A percentile compares a stretch with the other conserved stretches of the same genome.
These are phyloP conservation scores for Marchantia paleacea DNA, from an alignment of 225 moss, liverwort and hornwort genomes.

Conservation along the genomic window DNA sequence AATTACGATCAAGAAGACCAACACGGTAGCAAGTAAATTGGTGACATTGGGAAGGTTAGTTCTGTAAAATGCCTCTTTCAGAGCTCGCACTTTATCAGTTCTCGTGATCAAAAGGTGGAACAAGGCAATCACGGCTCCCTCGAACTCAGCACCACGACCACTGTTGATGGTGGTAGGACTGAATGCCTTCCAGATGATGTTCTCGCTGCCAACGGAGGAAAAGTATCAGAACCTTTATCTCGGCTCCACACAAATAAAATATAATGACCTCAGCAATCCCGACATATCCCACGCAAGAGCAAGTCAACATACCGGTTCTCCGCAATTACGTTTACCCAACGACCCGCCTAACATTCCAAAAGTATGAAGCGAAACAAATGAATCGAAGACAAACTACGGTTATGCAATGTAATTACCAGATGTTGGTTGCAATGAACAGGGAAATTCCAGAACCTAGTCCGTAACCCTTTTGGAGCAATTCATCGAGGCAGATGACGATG, in stretches of 20 bases:
- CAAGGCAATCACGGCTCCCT: slow-evolving; percentile 93
- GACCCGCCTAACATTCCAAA: no score
- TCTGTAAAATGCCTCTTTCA: slow-evolving; percentile 92
- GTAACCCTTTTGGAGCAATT: slow-evolving; percentile 95
- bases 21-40: slow-evolving; percentile 82
- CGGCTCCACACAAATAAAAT: neutral
- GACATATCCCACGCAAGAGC: no score
- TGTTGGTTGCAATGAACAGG: slow-evolving; percentile 95
- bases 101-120: slow-evolving; percentile 94
- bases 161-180: slow-evolving; percentile 97
- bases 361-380: neutral
- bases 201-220: slow-evolving; percentile 55
- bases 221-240: neutral
- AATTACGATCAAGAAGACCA: slow-evolving; percentile 92
- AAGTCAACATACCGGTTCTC: no score
- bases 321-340: no score
- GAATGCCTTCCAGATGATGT: slow-evolving; percentile 97
- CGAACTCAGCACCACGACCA: slow-evolving; percentile 94
- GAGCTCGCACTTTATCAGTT: slow-evolving; percentile 78
- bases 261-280: no score
- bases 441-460: slow-evolving; percentile 96
- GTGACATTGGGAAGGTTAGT: slow-evolving; percentile 91
- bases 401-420: slow-evolving; percentile 52
- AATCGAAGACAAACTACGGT: neutral
- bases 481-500: slow-evolving; percentile 91